These are phyloP conservation scores for Fraxinus floribunda DNA, from an alignment of 305 asterid genomes.

Conservation along the genomic window DNA sequence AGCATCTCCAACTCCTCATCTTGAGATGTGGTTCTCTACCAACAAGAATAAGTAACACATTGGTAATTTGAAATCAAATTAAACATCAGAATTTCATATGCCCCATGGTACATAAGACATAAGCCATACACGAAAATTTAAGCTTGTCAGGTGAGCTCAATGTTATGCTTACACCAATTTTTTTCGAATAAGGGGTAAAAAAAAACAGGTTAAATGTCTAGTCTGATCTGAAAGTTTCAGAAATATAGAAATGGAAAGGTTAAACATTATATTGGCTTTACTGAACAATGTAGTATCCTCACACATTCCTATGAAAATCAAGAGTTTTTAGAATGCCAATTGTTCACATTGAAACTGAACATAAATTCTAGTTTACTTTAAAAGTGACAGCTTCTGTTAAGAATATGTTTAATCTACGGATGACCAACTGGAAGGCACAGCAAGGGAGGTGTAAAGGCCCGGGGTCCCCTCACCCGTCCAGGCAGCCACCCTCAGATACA, in stretches of 20 bases:
- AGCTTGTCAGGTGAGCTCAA: not conserved
- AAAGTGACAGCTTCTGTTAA: not conserved
- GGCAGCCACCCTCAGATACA: not conserved
- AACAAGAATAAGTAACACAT: slow-evolving; percentile 12
- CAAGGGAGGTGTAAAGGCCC: not conserved
- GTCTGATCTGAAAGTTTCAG: not conserved
- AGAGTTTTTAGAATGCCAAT: not conserved
- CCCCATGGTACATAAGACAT: not conserved
- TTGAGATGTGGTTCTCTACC: slow-evolving; percentile 49
- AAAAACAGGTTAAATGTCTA: not conserved
- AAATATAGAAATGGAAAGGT: not conserved
- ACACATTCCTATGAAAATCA: not conserved
- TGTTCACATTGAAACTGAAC: not conserved
- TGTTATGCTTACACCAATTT: not conserved
- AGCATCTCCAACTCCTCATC: slow-evolving; percentile 45
- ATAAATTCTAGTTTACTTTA: not conserved
- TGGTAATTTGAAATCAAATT: not conserved
- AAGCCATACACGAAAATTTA: not conserved
- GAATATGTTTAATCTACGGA: not conserved
- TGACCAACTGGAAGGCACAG: not conserved
- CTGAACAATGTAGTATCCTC: not conserved
- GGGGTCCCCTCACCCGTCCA: not conserved
- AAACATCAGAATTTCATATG: not conserved
- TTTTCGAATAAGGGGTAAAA: not conserved
- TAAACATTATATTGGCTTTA: not conserved